Evolutionary conservation across 331 rosid genomes (phyloP), one percentile per base, ranked within the genome.

Genomic region (Malus hybrid): DNA sequence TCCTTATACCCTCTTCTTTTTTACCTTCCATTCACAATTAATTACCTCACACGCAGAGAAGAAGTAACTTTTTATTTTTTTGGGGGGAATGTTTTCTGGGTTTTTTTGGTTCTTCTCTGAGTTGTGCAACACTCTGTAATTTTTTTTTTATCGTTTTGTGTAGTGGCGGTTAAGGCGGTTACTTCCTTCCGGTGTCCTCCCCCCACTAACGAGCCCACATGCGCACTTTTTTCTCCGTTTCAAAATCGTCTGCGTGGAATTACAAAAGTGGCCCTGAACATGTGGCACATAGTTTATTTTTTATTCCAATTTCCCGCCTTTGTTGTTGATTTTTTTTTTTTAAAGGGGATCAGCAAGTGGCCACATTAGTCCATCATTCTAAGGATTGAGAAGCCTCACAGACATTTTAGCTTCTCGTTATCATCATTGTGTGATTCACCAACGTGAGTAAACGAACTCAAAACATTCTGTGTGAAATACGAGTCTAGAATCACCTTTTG

Each of bases 1-100:
- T 93, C 44, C 84, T 89, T 67, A 89, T 44, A 61, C 84, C 72
- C 24, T 84, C 95, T 11, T 86, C 89, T 53, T 60, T 85, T 44
- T 77, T 87, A 66, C 82, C 78, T 63, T 83, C 90, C 92, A 87
- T 91, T 74, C 73, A 12, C 22, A 30, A 42, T 53, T 34, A 7
- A 28, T 24, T 39, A 39, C 46, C 36, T 56, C 32, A 8, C n/a
- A 70, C 48, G 3, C 75, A 14, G 6, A 53, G 1, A 5, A 7
- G 20, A 52, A 14, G n/a, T 5, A 5, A 7, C 1, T 52, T 5
- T 16, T 6, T 16, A 19, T 18, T 15, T 30, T 39, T 13, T 34
- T 4, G 46, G 46, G 4, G 46, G 46, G 46, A 10, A 42, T 9
- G 4, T 10, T 42, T 42, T 10, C 13, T 10, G 46, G 46, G 12